A percentile compares a stretch with the other conserved stretches of the same genome.
These are phyloP conservation scores for Candida sonorensis DNA, from an alignment of 805 yeast species.

Conservation along the genomic window DNA sequence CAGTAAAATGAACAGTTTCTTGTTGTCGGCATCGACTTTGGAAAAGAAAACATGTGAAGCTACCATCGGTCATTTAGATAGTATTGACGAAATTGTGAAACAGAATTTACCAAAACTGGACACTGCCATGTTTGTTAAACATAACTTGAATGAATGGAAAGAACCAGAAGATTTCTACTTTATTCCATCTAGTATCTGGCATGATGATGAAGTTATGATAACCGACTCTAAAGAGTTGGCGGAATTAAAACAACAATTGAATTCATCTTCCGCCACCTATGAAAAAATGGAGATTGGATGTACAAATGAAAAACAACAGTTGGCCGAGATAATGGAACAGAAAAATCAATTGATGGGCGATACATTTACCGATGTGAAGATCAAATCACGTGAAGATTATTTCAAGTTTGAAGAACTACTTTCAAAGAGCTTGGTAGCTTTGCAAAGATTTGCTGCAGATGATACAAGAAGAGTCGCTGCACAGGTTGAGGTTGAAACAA, in stretches of 20 bases:
- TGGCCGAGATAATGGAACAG: slow-evolving; percentile 35
- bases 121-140: slow-evolving; percentile 88
- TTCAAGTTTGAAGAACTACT: slow-evolving; percentile 45
- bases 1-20: slow-evolving; percentile 58
- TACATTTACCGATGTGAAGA: slow-evolving; percentile 32
- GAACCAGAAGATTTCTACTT: slow-evolving; percentile 85
- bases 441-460: slow-evolving; percentile 60
- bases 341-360: slow-evolving; percentile 27
- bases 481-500: slow-evolving; percentile 87
- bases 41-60: slow-evolving; percentile 46
- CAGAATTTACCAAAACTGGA: slow-evolving; percentile 72
- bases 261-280: slow-evolving; percentile 32
- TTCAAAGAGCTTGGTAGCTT: slow-evolving; percentile 40
- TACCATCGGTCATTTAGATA: slow-evolving; percentile 38
- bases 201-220: slow-evolving; percentile 79
- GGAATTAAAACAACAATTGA: slow-evolving; percentile 46
- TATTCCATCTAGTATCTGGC: slow-evolving; percentile 92
- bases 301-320: slow-evolving; percentile 41
- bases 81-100: slow-evolving; percentile 48
- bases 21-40: slow-evolving; percentile 51
- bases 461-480: slow-evolving; percentile 69
- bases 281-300: slow-evolving; percentile 35
- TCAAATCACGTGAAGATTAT: slow-evolving; percentile 30
- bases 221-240: slow-evolving; percentile 50
- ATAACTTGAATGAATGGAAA: slow-evolving; percentile 67